Evolutionary conservation across 2,329 filamentous ascomycete species (phyloP), one percentile per base, ranked within the genome.

Genomic region (Penicillium sp.): DNA sequence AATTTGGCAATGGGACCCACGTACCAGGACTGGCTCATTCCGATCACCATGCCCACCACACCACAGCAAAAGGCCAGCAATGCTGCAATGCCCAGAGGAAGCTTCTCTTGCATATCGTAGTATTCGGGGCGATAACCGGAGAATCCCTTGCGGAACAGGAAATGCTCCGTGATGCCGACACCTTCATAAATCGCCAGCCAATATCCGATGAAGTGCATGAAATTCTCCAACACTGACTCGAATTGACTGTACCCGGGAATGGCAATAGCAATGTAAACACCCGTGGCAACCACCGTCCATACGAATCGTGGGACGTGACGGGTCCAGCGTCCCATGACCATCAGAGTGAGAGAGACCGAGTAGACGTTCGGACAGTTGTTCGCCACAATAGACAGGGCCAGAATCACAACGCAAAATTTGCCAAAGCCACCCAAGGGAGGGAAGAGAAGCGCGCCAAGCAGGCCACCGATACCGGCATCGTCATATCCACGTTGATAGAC

Each of bases 351-450:
- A 4, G 79, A 77, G 36, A 82, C 78, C 12, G 82, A 86, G 73
- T 90, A 88, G 64, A 84, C 80, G 61, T 85, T 85, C 2, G 82
- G 82, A 61, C 79, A 83, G 67, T 86, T 86, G 69, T 84, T 85
- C 46, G 81, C 83, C 51, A 86, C 74, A 61, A 84, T 84, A 41
- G 78, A 80, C 7, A 86, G 74, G 2, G 81, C 80, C 5, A 86
- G 74, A 38, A 86, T 72, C 40, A 84, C 74, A 27, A 85, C 68
- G 64, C 84, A 88, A 73, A 88, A 86, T 62, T 84, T 76, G 50
- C 85, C 85, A 63, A 88, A 88, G 34, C 72, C 74, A 34, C 84
- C 84, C 0, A 86, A 7, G 4, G 45, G 71, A 4, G 75, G 75
- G 8, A 79, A 78, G 49, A 88, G 74, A 3, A 86, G 81, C 9